Evolutionary conservation across 2,329 filamentous ascomycete genomes (phyloP).

Genomic region (Phyllosticta paracitricarpa): DNA sequence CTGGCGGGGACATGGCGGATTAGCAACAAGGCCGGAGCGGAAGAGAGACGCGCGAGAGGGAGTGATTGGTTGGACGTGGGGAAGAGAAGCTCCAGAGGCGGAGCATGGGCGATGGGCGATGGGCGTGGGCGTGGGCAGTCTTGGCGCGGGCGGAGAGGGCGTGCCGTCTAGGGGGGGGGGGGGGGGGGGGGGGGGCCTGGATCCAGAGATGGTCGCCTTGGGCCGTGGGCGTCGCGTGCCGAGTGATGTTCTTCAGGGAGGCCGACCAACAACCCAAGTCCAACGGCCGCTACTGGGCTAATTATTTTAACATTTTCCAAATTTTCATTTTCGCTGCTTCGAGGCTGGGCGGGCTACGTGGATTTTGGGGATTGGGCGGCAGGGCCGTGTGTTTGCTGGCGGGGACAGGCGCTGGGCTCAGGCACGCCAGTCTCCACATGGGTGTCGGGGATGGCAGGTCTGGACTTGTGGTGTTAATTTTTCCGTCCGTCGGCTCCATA

Average conservation of each 20-base stretch:
- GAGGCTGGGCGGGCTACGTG: background rate
- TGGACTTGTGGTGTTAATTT: background rate
- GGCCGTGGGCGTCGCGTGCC: background rate
- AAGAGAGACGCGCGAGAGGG: too few relatives aligned
- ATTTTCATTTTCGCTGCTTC: background rate
- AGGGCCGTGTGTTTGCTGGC: background rate
- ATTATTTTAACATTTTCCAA: background rate
- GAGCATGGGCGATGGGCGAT: too few relatives aligned
- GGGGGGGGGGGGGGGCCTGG: too few relatives aligned
- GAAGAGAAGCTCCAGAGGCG: background rate
- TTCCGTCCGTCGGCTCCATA: background rate
- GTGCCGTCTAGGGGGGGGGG: background rate
- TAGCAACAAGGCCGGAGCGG: background rate
- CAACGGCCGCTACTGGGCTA: background rate
- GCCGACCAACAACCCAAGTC: background rate
- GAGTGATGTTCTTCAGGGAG: background rate
- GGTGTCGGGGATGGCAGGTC: background rate
- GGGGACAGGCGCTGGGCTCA: background rate
- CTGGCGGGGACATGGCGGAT: background rate
- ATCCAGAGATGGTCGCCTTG: background rate
- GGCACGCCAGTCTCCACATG: background rate
- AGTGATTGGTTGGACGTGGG: background rate
- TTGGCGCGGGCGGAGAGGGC: background rate
- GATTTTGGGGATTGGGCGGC: background rate
- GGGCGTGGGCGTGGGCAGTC: background rate